Evolutionary conservation across 345 rosid species (phyloP).

Genomic region (Pelargonium nanum): DNA sequence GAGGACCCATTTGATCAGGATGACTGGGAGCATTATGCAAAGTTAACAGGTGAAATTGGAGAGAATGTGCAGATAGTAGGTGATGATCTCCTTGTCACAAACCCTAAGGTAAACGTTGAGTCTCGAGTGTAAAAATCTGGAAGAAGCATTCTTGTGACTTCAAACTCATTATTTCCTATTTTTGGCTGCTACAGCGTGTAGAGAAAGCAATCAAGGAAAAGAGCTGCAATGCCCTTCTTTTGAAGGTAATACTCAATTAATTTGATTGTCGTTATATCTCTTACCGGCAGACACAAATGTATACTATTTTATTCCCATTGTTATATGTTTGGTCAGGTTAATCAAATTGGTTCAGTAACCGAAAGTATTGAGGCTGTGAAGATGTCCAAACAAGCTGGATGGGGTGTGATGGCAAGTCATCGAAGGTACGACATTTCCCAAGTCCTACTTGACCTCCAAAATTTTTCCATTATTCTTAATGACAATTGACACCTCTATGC

Average conservation of each 20-base stretch:
- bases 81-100: slow-evolving; percentile 64
- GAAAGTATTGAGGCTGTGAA: slow-evolving; percentile 96
- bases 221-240: slow-evolving; percentile 46
- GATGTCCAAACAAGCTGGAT: slow-evolving; percentile 96
- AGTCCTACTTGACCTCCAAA: neutral
- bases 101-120: slow-evolving; percentile 37
- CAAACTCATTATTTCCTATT: neutral
- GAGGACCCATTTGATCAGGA: slow-evolving; percentile 77
- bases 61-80: slow-evolving; percentile 57
- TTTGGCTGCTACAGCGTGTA: slow-evolving; percentile 29
- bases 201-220: slow-evolving; percentile 42
- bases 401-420: slow-evolving; percentile 99
- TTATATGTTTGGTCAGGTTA: slow-evolving; percentile 43
- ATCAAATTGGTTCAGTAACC: slow-evolving; percentile 94
- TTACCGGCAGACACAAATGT: neutral
- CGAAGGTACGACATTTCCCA: slow-evolving; percentile 25
- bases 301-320: neutral
- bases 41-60: slow-evolving; percentile 49
- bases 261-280: neutral
- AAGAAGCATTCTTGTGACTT: neutral
- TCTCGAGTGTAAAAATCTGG: neutral
- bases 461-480: neutral
- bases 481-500: neutral
- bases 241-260: slow-evolving; percentile 26
- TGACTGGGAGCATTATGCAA: slow-evolving; percentile 54